Conservation (phyloP, 2,329 filamentous ascomycete species). For the Ophiostoma tasmaniense region DNA sequence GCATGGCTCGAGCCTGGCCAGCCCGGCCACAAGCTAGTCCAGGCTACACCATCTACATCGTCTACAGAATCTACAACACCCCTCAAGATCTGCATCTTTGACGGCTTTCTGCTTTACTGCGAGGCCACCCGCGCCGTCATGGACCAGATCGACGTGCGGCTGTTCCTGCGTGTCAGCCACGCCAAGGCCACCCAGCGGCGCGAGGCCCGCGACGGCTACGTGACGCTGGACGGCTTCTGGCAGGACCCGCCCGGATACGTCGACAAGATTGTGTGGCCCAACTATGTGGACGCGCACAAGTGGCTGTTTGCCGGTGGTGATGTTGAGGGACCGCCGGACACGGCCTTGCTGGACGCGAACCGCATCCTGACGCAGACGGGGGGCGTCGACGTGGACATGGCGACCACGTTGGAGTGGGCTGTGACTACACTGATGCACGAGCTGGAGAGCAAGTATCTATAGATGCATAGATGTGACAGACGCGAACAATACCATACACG, state of each 20-base stretch:
- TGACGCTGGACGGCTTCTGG: conserved; percentile 87
- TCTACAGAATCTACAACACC: neutral
- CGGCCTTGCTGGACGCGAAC: conserved; percentile 32
- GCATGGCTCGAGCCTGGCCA: conserved; percentile 38
- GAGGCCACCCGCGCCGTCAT: conserved; percentile 44
- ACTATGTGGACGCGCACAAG: conserved; percentile 72
- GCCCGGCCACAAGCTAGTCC: conserved; percentile 30
- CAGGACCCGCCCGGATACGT: conserved; percentile 89
- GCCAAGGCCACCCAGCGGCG: conserved; percentile 55
- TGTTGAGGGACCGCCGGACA: conserved; percentile 50
- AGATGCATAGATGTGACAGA: neutral
- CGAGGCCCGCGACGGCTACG: conserved; percentile 64
- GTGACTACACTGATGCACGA: conserved; percentile 51
- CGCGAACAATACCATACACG: neutral
- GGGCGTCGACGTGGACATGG: conserved; percentile 49
- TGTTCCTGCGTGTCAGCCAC: conserved; percentile 69
- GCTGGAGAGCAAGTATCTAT: conserved; percentile 25
- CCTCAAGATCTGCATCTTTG: conserved; percentile 61
- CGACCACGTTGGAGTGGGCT: conserved; percentile 57
- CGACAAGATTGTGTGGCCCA: conserved; percentile 90
- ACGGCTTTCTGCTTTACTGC: conserved; percentile 81
- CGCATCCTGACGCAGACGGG: conserved; percentile 43
- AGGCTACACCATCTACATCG: too few relatives aligned
- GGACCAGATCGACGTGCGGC: conserved; percentile 58
- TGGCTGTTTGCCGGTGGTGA: conserved; percentile 69